Percentiles rank a stretch among this genome's conserved stretches.
Evolutionary conservation across 768 basidiomycete genomes (phyloP).

Genomic region (Tylopilus plumbeoviolaceoides): DNA sequence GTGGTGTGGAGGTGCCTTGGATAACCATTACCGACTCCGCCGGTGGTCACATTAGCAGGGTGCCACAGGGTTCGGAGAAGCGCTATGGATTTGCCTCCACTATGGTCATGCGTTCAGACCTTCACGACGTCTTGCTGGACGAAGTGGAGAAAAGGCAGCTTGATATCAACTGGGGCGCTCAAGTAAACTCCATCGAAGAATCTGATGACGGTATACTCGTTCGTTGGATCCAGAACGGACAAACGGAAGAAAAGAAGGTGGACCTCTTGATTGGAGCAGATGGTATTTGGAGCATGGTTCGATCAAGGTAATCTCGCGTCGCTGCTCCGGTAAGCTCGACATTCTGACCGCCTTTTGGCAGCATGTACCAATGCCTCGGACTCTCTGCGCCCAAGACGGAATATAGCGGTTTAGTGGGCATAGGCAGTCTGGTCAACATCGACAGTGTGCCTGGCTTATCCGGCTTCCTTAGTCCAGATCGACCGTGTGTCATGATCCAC

Average conservation of each 20-base stretch:
- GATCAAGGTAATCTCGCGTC: slow-evolving; percentile 15
- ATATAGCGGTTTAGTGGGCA: slow-evolving; percentile 28
- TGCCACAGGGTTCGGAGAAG: slow-evolving; percentile 25
- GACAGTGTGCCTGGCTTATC: slow-evolving; percentile 22
- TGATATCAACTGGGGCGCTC: slow-evolving; percentile 22
- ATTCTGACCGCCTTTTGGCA: slow-evolving; percentile 8
- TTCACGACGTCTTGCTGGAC: slow-evolving; percentile 30
- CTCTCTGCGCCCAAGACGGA: slow-evolving; percentile 18
- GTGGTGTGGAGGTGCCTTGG: slow-evolving; percentile 17
- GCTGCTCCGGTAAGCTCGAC: neutral
- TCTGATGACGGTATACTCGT: slow-evolving; percentile 23
- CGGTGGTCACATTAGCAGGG: slow-evolving; percentile 19
- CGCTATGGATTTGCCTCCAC: slow-evolving; percentile 27
- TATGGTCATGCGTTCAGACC: slow-evolving; percentile 27
- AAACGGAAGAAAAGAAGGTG: slow-evolving; percentile 20
- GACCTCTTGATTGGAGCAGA: slow-evolving; percentile 31
- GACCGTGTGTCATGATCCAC: slow-evolving; percentile 28
- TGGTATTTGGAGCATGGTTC: slow-evolving; percentile 29
- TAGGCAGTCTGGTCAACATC: slow-evolving; percentile 17
- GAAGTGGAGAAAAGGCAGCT: slow-evolving; percentile 20
- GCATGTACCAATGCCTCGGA: slow-evolving; percentile 22
- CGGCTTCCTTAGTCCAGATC: slow-evolving; percentile 16
- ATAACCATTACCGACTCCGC: slow-evolving; percentile 21
- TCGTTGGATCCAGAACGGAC: slow-evolving; percentile 22
- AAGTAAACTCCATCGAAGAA: slow-evolving; percentile 23